Base-by-base conservation (phyloP, 257 asterid species). In the Ilex asprella region DNA sequence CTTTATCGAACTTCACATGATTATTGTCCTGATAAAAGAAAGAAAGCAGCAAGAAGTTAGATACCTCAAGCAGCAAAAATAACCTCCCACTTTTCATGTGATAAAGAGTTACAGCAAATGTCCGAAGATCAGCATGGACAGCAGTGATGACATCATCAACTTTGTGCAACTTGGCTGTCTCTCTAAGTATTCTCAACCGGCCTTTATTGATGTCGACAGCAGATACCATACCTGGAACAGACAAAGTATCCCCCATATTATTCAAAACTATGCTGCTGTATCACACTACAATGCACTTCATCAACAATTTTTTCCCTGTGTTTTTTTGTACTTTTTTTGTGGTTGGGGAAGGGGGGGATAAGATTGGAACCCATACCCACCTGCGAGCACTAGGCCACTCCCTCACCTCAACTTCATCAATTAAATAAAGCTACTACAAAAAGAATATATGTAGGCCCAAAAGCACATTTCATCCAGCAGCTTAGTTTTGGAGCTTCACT, bases 191-290 rank as follows among this genome's bases (percentile, higher is more conserved):
- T 82, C 98, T 79, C 79, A 91, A 58, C 30, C 98, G 86, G 65
- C 98, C 96, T 73, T 81, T 49, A 74, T 91, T 91, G 70, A 88
- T 57, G 69, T 88, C 98, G 59, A 91, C 76, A 27, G 96, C 96
- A 68, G 77, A 74, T 55, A 91, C 72, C 80, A 65, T 77, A 69
- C 98, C 98, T 91, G 82, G 41, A 70, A 59, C 63, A 63, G 67
- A 72, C 60, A 55, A 50, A 27, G 56, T 12, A 39, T 16, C 41
- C 41, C 27, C 41, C 41, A 35, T 8, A 35, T 8, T 35, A 35
- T 35, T 35, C 41, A 35, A 35, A 35, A 35, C 41, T 35, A 35
- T 35, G 41, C 41, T 3, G 41, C 41, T 3, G 41, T 35, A 3
- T 35, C 41, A 35, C 5, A 35, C 41, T 4, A 35, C 5, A 35